Conservation (phyloP, 305 asterid genomes). For the Vinca major region DNA sequence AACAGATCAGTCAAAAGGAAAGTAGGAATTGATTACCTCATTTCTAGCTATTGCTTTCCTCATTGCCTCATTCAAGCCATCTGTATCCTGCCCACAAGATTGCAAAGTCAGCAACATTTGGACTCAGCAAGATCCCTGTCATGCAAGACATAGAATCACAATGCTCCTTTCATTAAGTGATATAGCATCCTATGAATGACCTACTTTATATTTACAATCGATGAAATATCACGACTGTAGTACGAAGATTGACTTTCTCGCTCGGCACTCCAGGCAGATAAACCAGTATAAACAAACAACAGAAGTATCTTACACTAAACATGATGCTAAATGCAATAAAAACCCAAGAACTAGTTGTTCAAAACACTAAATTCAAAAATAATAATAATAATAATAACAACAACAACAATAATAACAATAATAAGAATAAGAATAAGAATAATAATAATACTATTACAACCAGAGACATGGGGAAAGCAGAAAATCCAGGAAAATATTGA, state of each 20-base stretch:
- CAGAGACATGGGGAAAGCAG: too few relatives aligned
- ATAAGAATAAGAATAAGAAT: too few relatives aligned
- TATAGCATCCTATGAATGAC: constrained; percentile 12
- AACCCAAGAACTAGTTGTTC: neutral
- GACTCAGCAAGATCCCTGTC: constrained; percentile 26
- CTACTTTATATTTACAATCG: constrained; percentile 5
- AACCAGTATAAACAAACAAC: neutral
- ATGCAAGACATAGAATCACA: constrained; percentile 25
- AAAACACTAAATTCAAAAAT: neutral
- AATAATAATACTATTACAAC: too few relatives aligned
- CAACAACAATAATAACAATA: too few relatives aligned
- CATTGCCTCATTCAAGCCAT: constrained; percentile 57
- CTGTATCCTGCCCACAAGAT: constrained; percentile 61
- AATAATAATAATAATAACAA: neutral
- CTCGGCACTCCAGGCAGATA: neutral
- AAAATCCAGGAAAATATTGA: too few relatives aligned
- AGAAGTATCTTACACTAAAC: neutral
- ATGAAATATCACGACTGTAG: neutral
- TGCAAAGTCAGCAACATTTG: constrained; percentile 46
- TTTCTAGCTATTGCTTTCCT: constrained; percentile 59
- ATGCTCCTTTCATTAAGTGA: constrained; percentile 21
- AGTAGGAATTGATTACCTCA: constrained; percentile 36
- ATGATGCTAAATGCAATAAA: neutral
- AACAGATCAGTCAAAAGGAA: too few relatives aligned
- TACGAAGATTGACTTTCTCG: neutral